A percentile compares a stretch with the other conserved stretches of the same genome.
phyloP scores from a whole-genome alignment of 495 filamentous ascomycete genomes.

The Daldinia childiae region DNA sequence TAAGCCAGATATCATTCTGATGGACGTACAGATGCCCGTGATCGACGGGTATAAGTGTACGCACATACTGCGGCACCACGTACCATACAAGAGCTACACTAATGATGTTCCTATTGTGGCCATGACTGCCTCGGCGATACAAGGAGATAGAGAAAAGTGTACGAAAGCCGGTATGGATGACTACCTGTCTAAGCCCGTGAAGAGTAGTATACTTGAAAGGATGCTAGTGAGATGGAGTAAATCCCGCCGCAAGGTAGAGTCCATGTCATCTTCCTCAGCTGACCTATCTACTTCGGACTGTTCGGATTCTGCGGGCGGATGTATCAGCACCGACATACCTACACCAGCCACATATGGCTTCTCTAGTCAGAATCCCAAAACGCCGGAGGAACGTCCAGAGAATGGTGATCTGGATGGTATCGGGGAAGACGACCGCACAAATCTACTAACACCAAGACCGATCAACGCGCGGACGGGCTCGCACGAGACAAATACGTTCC shows the following conservation, averaged over 20 bases:
- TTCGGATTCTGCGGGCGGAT: constrained; percentile 47
- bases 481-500: constrained; percentile 33
- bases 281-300: constrained; percentile 41
- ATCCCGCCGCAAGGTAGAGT: constrained; percentile 29
- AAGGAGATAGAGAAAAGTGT: constrained; percentile 83
- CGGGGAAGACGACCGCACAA: constrained; percentile 30
- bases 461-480: constrained; percentile 26
- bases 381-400: constrained; percentile 19
- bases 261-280: constrained; percentile 26
- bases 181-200: constrained; percentile 82
- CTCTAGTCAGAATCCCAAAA: constrained; percentile 14
- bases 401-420: constrained; percentile 8
- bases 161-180: constrained; percentile 83
- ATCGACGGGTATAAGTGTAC: constrained; percentile 83
- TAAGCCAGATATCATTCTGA: constrained; percentile 80
- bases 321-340: constrained; percentile 46
- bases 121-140: constrained; percentile 83
- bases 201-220: constrained; percentile 71
- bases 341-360: constrained; percentile 25
- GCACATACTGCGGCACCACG: constrained; percentile 70
- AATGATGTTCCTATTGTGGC: constrained; percentile 76
- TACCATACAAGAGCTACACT: constrained; percentile 63
- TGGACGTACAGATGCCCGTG: constrained; percentile 89
- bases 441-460: constrained; percentile 45
- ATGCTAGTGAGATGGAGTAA: constrained; percentile 63